Evolutionary conservation across 2,329 filamentous ascomycete species (phyloP).

Genomic region (Echinosphaeria canescens): DNA sequence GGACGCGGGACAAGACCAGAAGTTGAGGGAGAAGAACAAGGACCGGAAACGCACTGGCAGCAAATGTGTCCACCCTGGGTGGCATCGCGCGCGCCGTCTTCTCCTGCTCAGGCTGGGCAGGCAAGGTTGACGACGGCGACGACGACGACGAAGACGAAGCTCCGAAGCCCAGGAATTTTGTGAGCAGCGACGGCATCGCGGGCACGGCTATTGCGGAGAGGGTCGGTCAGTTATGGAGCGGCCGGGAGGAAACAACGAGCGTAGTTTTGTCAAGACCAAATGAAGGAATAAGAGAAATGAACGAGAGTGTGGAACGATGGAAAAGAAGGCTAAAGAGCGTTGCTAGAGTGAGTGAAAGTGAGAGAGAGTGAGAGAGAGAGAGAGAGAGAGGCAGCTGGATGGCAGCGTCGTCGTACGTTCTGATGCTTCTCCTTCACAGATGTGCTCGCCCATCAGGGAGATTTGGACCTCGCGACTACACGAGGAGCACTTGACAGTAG

Average conservation of each 20-base stretch:
- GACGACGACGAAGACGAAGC: constrained; percentile 1
- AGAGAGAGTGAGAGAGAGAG: no score
- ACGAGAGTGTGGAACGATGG: no score
- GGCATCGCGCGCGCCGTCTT: constrained; percentile 17
- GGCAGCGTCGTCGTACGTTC: constrained; percentile 25
- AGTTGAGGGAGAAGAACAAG: constrained; percentile 1
- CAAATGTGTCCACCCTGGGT: constrained; percentile 25
- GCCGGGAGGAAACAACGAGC: no score
- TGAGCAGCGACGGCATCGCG: constrained; percentile 12
- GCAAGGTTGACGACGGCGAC: constrained; percentile 2
- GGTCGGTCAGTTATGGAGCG: constrained; percentile 5
- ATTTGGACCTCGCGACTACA: constrained; percentile 65
- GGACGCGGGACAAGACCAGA: no score
- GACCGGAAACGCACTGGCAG: constrained; percentile 22
- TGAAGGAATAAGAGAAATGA: no score
- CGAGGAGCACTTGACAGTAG: constrained; percentile 72
- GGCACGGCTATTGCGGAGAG: constrained; percentile 16
- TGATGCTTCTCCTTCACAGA: constrained; percentile 31
- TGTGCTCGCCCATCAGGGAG: constrained; percentile 66
- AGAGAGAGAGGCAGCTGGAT: no score
- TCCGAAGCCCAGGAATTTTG: constrained; percentile 15
- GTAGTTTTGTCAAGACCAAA: no score
- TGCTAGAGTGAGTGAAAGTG: no score
- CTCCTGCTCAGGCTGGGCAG: constrained; percentile 11
- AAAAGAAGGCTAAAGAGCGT: no score